Percentiles rank a stretch among this genome's conserved stretches.
phyloP scores from a whole-genome alignment of 768 basidiomycete genomes.

The Lentinula raphanica region DNA sequence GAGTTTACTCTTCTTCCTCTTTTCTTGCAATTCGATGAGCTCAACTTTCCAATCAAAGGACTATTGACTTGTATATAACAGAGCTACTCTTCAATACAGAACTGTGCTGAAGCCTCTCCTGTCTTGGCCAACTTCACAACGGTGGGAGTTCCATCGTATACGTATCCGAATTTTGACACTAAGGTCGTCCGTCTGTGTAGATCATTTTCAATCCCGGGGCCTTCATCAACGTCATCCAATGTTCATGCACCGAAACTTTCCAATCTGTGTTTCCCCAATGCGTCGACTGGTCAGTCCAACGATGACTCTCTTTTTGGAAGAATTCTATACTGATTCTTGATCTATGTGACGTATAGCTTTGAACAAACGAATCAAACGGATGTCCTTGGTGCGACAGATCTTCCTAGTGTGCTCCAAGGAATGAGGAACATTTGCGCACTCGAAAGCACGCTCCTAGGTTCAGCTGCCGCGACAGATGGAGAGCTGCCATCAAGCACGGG shows the following conservation, averaged over 20 bases:
- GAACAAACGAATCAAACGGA: slow-evolving; percentile 48
- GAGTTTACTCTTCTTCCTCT: background rate
- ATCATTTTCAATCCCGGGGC: slow-evolving; percentile 60
- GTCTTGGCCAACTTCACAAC: slow-evolving; percentile 52
- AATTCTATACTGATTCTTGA: background rate
- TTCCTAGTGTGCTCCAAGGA: slow-evolving; percentile 43
- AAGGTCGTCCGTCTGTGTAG: slow-evolving; percentile 23
- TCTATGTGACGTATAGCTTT: slow-evolving; percentile 33
- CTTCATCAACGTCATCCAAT: slow-evolving; percentile 58
- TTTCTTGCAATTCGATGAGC: background rate
- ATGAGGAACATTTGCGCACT: slow-evolving; percentile 50
- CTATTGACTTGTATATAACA: slow-evolving; percentile 11
- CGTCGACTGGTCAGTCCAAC: slow-evolving; percentile 51
- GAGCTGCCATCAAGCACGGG: slow-evolving; percentile 28
- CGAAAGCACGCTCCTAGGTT: slow-evolving; percentile 47
- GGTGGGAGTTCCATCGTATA: slow-evolving; percentile 28
- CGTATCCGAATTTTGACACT: background rate
- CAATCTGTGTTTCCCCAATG: slow-evolving; percentile 55
- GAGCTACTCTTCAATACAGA: slow-evolving; percentile 49
- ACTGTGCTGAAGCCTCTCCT: slow-evolving; percentile 53
- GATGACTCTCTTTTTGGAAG: background rate
- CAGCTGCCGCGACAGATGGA: slow-evolving; percentile 39
- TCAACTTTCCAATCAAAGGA: background rate
- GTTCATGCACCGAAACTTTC: slow-evolving; percentile 52
- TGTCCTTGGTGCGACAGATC: slow-evolving; percentile 39